These are phyloP conservation scores for Pyrenophora seminiperda DNA, from an alignment of 2,329 filamentous ascomycete genomes.

Conservation along the genomic window DNA sequence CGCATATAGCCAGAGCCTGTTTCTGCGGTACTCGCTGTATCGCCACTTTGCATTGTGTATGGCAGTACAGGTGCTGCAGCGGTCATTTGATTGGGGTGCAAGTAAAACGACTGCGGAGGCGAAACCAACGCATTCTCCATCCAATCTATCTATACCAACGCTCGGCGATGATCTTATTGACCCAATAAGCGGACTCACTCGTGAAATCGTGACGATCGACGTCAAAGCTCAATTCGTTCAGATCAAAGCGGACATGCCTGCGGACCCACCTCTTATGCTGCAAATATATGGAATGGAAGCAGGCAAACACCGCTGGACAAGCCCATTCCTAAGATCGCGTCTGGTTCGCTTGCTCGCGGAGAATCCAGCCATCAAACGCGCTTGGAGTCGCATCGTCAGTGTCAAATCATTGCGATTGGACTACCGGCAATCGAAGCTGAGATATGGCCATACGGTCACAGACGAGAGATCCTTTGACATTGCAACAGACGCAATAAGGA, in stretches of 20 bases:
- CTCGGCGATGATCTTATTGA: conserved; percentile 39
- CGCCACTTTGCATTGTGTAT: conserved; percentile 89
- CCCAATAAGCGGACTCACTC: conserved; percentile 31
- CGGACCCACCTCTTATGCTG: conserved; percentile 88
- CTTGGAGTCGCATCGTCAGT: conserved; percentile 86
- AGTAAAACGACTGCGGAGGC: conserved; percentile 19
- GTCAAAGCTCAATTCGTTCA: conserved; percentile 82
- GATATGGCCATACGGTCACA: conserved; percentile 64
- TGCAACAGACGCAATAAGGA: conserved; percentile 79
- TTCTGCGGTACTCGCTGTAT: conserved; percentile 89
- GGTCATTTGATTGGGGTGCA: conserved; percentile 47
- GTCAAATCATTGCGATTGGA: conserved; percentile 82
- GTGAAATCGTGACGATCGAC: conserved; percentile 80
- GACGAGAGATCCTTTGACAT: conserved; percentile 86
- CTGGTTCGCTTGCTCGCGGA: conserved; percentile 86
- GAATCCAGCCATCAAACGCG: conserved; percentile 77
- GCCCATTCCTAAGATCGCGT: conserved; percentile 77
- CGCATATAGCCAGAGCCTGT: conserved; percentile 76
- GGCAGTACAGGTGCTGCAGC: conserved; percentile 71
- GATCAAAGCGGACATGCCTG: conserved; percentile 84
- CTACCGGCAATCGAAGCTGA: conserved; percentile 75
- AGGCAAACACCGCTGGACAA: conserved; percentile 84
- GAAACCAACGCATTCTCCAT: conserved; percentile 20
- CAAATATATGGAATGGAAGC: conserved; percentile 83
- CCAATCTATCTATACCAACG: conserved; percentile 42